phyloP scores from a whole-genome alignment of 108 stramenopile genomes.

The Nannochloropsis granulata region DNA sequence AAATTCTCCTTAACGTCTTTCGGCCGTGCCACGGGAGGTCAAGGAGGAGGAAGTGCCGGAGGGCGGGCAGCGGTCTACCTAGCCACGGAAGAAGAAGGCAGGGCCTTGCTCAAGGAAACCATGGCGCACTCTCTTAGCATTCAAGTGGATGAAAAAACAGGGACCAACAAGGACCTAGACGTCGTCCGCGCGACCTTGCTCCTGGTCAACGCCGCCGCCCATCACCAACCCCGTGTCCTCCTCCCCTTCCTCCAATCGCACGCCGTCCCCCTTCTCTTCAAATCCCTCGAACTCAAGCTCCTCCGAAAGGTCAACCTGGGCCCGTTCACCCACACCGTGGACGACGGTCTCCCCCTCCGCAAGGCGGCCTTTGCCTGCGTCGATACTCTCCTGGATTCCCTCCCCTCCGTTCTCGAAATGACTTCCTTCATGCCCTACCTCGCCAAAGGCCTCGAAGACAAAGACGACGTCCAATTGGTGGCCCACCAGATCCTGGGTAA shows the following conservation, averaged over 20 bases:
- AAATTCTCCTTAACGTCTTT: slow-evolving; percentile 46
- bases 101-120: neutral
- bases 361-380: slow-evolving; percentile 78
- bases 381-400: slow-evolving; percentile 68
- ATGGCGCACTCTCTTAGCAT: neutral
- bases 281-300: slow-evolving; percentile 58
- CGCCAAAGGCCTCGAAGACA: slow-evolving; percentile 25
- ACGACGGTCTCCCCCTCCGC: slow-evolving; percentile 85
- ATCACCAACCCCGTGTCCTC: slow-evolving; percentile 45
- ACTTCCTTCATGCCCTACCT: slow-evolving; percentile 32
- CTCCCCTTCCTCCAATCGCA: slow-evolving; percentile 53
- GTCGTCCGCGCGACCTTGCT: slow-evolving; percentile 66
- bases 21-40: neutral
- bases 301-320: slow-evolving; percentile 85
- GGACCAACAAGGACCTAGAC: neutral
- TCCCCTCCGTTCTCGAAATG: slow-evolving; percentile 28
- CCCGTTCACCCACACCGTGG: slow-evolving; percentile 89
- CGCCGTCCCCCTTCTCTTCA: slow-evolving; percentile 55
- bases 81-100: neutral
- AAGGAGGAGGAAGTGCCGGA: neutral
- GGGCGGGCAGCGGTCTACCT: neutral
- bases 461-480: slow-evolving; percentile 37
- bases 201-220: slow-evolving; percentile 79
- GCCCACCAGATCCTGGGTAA: slow-evolving; percentile 38
- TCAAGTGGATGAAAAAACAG: neutral